Percentiles rank a stretch among this genome's conserved stretches.
Evolutionary conservation across 2,329 filamentous ascomycete genomes (phyloP).

Genomic region (Metarhizium guizhouense): DNA sequence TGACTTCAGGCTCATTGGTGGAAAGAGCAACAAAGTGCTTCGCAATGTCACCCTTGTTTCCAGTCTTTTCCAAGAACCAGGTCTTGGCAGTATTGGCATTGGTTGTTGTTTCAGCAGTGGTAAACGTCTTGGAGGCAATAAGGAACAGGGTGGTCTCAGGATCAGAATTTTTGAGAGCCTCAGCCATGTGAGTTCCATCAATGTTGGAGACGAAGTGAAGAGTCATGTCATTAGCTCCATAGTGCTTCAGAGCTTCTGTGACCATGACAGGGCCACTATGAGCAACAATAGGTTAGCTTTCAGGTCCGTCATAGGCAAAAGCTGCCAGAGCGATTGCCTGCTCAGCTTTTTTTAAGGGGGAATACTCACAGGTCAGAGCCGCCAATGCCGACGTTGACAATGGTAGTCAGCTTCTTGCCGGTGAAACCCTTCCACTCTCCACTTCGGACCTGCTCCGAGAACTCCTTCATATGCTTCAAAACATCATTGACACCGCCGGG

Average conservation of each 20-base stretch:
- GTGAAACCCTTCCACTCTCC: conserved; percentile 96
- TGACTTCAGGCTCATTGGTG: conserved; percentile 89
- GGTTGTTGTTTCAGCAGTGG: conserved; percentile 91
- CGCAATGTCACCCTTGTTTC: conserved; percentile 74
- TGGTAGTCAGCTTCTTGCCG: conserved; percentile 93
- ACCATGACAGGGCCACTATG: conserved; percentile 93
- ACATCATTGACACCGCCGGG: conserved; percentile 85
- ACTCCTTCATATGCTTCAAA: conserved; percentile 95
- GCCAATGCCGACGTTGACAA: conserved; percentile 96
- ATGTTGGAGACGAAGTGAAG: conserved; percentile 99
- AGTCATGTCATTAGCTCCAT: conserved; percentile 75
- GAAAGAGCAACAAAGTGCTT: conserved; percentile 99
- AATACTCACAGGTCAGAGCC: conserved; percentile 89
- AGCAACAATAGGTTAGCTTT: neutral
- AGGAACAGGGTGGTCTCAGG: conserved; percentile 99
- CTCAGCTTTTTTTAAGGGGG: neutral
- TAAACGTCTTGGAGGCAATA: conserved; percentile 98
- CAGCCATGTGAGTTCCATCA: conserved; percentile 94
- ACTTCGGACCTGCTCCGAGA: conserved; percentile 87
- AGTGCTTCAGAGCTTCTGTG: conserved; percentile 92
- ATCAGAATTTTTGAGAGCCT: conserved; percentile 80
- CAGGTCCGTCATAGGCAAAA: conserved; percentile 9
- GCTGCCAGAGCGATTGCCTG: neutral
- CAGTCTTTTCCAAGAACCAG: conserved; percentile 85
- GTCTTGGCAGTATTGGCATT: conserved; percentile 96